These are phyloP conservation scores for Fusarium sp. DNA, from an alignment of 2,329 filamentous ascomycete genomes.

Conservation along the genomic window DNA sequence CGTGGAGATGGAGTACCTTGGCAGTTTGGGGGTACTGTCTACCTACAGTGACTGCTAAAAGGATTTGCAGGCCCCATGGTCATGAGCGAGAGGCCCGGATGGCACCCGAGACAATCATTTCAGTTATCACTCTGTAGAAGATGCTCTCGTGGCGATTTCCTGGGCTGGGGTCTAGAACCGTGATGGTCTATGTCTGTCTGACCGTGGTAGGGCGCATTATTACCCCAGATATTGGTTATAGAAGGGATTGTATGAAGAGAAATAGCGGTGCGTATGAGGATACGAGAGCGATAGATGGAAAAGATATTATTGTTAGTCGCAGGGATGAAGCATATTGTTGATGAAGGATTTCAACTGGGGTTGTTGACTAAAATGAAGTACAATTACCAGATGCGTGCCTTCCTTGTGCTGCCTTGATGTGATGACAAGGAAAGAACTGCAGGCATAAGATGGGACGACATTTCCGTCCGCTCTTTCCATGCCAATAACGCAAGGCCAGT, in stretches of 20 bases:
- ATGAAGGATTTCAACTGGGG: not conserved
- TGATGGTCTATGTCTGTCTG: slow-evolving; percentile 6
- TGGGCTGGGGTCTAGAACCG: slow-evolving; percentile 24
- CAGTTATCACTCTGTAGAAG: slow-evolving; percentile 4
- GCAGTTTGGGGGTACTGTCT: not conserved
- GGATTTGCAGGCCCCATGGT: slow-evolving; percentile 27
- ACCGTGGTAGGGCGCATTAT: slow-evolving; percentile 16
- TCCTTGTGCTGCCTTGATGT: slow-evolving; percentile 7
- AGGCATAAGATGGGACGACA: slow-evolving; percentile 22
- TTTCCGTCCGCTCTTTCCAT: slow-evolving; percentile 7
- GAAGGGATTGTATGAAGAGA: slow-evolving; percentile 1
- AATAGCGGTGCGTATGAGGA: not conserved
- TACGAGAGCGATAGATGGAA: not conserved
- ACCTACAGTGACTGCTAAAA: not conserved
- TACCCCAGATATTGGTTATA: slow-evolving; percentile 9
- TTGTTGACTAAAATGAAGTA: not conserved
- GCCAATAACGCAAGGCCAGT: not conserved
- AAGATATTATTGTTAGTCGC: not conserved
- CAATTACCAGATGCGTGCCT: slow-evolving; percentile 2
- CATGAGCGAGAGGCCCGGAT: slow-evolving; percentile 32
- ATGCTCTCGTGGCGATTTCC: slow-evolving; percentile 22
- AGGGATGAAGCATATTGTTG: slow-evolving; percentile 11
- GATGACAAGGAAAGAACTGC: slow-evolving; percentile 1
- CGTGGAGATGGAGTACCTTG: not conserved
- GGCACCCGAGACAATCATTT: slow-evolving; percentile 29